These are phyloP conservation scores for Coffea canephora DNA, from an alignment of 257 asterid genomes.

Conservation along the genomic window DNA sequence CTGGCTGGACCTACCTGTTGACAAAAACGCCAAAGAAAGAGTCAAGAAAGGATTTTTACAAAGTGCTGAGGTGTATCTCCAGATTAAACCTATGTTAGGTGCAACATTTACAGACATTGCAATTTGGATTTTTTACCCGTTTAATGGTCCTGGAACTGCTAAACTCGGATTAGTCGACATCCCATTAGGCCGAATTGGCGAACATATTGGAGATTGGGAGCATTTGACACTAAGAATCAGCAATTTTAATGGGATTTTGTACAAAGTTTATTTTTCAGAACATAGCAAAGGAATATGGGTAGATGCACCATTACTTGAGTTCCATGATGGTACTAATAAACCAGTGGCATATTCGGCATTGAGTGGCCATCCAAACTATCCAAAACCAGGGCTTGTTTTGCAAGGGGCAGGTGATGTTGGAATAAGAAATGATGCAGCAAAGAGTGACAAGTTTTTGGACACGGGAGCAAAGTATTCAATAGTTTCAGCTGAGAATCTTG, in stretches of 20 bases:
- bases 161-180: constrained; percentile 49
- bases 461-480: constrained; percentile 41
- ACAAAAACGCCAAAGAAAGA: constrained; percentile 24
- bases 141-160: constrained; percentile 74
- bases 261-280: constrained; percentile 54
- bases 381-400: constrained; percentile 40
- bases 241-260: constrained; percentile 64
- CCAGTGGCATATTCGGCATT: constrained; percentile 59
- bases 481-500: constrained; percentile 51
- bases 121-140: constrained; percentile 75
- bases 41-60: constrained; percentile 55
- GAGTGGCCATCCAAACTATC: constrained; percentile 63
- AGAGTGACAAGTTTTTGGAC: constrained; percentile 55
- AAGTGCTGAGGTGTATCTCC: constrained; percentile 63
- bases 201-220: constrained; percentile 96
- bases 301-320: constrained; percentile 52
- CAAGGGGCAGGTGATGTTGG: constrained; percentile 57
- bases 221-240: constrained; percentile 80
- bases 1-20: constrained; percentile 75
- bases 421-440: constrained; percentile 60
- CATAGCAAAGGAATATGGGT: constrained; percentile 78
- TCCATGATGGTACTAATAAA: constrained; percentile 40
- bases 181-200: constrained; percentile 66
- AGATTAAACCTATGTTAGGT: constrained; percentile 65
- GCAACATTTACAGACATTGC: constrained; percentile 72